Evolutionary conservation across 768 basidiomycete species (phyloP).

Genomic region (Hypsizygus marmoreus): DNA sequence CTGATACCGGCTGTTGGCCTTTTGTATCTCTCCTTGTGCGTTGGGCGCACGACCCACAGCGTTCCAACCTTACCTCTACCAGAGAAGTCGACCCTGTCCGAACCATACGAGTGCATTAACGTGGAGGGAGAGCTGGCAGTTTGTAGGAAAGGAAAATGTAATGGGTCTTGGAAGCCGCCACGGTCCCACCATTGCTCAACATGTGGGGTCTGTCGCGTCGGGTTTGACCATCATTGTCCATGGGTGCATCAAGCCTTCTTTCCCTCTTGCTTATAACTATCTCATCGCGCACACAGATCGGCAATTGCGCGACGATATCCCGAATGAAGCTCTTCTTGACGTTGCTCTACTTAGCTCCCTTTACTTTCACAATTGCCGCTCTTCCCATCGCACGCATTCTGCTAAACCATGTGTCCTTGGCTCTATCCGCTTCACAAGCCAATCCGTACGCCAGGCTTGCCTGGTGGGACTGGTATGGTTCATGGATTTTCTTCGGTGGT

Average conservation of each 20-base stretch:
- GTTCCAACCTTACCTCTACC: conserved; percentile 32
- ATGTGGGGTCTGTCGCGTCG: conserved; percentile 44
- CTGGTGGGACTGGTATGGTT: conserved; percentile 48
- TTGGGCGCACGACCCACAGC: conserved; percentile 35
- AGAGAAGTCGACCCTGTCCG: conserved; percentile 28
- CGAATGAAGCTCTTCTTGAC: conserved; percentile 39
- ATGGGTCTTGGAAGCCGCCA: conserved; percentile 44
- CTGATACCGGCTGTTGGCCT: conserved; percentile 26
- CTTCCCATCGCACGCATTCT: conserved; percentile 30
- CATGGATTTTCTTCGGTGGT: conserved; percentile 46
- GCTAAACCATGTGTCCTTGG: conserved; percentile 27
- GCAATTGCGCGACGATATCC: conserved; percentile 41
- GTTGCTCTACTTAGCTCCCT: conserved; percentile 33
- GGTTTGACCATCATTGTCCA: conserved; percentile 50
- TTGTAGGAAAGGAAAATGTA: conserved; percentile 36
- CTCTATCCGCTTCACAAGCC: conserved; percentile 27
- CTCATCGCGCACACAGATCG: conserved; percentile 27
- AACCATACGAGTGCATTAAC: conserved; percentile 43
- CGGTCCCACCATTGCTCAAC: conserved; percentile 46
- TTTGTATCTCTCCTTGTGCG: conserved; percentile 35
- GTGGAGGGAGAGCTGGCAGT: conserved; percentile 32
- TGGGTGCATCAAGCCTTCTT: conserved; percentile 33
- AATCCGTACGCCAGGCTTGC: conserved; percentile 28
- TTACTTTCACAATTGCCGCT: conserved; percentile 28
- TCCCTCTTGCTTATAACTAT: background rate